Evolutionary conservation across 164 flowering plant species (phyloP).

Genomic region (Cinnamomum micranthum): DNA sequence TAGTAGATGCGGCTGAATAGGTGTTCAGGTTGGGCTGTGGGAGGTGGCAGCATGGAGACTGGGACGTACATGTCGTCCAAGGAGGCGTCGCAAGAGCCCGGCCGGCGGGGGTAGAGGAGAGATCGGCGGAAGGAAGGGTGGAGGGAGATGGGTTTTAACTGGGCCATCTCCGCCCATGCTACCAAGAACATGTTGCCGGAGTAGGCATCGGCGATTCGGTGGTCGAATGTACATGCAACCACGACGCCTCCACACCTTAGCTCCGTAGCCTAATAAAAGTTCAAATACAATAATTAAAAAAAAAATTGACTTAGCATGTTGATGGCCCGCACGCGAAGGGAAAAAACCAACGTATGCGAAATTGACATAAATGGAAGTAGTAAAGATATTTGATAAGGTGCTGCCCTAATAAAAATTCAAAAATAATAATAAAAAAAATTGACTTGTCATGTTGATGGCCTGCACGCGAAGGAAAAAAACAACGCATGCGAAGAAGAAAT

Average conservation of each 20-base stretch:
- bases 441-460: no score
- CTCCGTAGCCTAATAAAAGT: constrained; percentile 24
- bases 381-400: no score
- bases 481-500: no score
- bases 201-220: constrained; percentile 57
- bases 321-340: no score
- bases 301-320: no score
- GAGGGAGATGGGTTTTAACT: constrained; percentile 13
- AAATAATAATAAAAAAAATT: no score
- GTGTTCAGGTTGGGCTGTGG: not conserved
- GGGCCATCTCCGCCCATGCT: constrained; percentile 43
- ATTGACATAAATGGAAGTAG: no score
- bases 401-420: constrained; percentile 8
- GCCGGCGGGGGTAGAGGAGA: constrained; percentile 15
- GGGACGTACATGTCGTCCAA: constrained; percentile 8
- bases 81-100: constrained; percentile 5
- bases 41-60: constrained; percentile 4
- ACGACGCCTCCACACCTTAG: constrained; percentile 51
- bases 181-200: constrained; percentile 50
- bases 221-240: constrained; percentile 50
- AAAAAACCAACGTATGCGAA: no score
- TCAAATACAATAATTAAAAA: no score
- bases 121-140: constrained; percentile 17
- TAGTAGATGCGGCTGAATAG: constrained; percentile 13
- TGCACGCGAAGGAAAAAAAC: no score